These are phyloP conservation scores for Magnusiomyces fungicola DNA, from an alignment of 1,139 yeast species.

Conservation along the genomic window DNA sequence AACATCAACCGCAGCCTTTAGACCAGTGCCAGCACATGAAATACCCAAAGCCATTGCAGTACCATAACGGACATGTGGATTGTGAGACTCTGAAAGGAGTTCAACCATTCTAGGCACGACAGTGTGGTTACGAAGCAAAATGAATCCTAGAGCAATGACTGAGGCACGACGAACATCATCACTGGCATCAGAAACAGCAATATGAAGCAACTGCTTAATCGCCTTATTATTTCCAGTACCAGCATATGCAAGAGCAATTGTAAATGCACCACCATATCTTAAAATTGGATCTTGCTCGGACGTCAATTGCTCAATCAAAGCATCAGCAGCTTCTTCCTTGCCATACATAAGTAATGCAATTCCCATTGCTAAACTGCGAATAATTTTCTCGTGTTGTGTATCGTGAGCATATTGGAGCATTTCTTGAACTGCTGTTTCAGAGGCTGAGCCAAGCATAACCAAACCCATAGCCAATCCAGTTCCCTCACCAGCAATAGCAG, in stretches of 20 bases:
- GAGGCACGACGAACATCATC: slow-evolving; percentile 97
- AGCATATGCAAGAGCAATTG: slow-evolving; percentile 91
- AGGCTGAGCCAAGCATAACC: slow-evolving; percentile 91
- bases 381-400: slow-evolving; percentile 92
- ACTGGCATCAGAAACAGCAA: slow-evolving; percentile 93
- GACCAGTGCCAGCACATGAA: slow-evolving; percentile 92
- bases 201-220: slow-evolving; percentile 75
- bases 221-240: slow-evolving; percentile 93
- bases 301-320: slow-evolving; percentile 58
- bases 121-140: slow-evolving; percentile 80
- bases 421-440: slow-evolving; percentile 62
- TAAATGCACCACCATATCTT: slow-evolving; percentile 93
- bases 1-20: slow-evolving; percentile 83
- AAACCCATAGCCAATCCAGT: slow-evolving; percentile 97
- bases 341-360: slow-evolving; percentile 83
- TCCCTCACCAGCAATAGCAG: slow-evolving; percentile 94
- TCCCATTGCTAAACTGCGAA: slow-evolving; percentile 86
- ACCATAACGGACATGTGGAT: slow-evolving; percentile 98
- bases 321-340: slow-evolving; percentile 74
- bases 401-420: slow-evolving; percentile 91
- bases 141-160: slow-evolving; percentile 88
- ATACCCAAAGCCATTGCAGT: slow-evolving; percentile 96
- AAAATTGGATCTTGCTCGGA: slow-evolving; percentile 73
- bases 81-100: slow-evolving; percentile 86
- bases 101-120: slow-evolving; percentile 95